Percentiles rank a stretch among this genome's conserved stretches.
Evolutionary conservation across 306 rosid genomes (phyloP).

Genomic region (Cucurbita pepo): DNA sequence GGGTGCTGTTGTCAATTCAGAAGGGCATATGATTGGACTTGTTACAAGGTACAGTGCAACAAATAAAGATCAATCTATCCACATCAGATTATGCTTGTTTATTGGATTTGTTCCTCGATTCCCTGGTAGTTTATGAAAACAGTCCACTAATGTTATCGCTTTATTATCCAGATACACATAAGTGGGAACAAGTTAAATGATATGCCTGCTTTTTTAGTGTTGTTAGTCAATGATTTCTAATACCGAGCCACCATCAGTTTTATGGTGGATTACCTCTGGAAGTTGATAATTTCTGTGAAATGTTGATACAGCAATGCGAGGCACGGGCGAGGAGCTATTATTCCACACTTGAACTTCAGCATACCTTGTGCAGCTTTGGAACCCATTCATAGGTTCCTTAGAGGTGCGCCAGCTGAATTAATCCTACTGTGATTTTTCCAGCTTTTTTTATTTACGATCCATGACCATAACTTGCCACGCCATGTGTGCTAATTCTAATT

Average conservation of each 20-base stretch:
- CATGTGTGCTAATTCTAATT: background rate
- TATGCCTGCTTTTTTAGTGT: background rate
- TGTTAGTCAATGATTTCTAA: background rate
- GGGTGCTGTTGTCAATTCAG: conserved; percentile 73
- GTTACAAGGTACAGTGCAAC: conserved; percentile 72
- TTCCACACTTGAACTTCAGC: conserved; percentile 92
- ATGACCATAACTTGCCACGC: background rate
- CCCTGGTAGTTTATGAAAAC: background rate
- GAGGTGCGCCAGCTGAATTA: conserved; percentile 26
- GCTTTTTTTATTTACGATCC: background rate
- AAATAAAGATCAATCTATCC: background rate
- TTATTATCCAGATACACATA: background rate
- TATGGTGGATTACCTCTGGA: background rate
- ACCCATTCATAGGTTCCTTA: conserved; percentile 52
- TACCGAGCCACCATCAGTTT: background rate
- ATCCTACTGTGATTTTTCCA: background rate
- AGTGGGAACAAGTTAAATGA: background rate
- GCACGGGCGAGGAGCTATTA: conserved; percentile 71
- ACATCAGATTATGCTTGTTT: background rate
- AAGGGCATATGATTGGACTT: conserved; percentile 85
- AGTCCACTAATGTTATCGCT: background rate
- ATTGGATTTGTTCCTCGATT: background rate
- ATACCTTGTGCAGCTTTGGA: conserved; percentile 69
- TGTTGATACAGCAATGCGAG: conserved; percentile 66
- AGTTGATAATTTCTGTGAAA: background rate